Evolutionary conservation across 2,329 filamentous ascomycete genomes (phyloP).

Genomic region (Pseudocercospora fuligena): DNA sequence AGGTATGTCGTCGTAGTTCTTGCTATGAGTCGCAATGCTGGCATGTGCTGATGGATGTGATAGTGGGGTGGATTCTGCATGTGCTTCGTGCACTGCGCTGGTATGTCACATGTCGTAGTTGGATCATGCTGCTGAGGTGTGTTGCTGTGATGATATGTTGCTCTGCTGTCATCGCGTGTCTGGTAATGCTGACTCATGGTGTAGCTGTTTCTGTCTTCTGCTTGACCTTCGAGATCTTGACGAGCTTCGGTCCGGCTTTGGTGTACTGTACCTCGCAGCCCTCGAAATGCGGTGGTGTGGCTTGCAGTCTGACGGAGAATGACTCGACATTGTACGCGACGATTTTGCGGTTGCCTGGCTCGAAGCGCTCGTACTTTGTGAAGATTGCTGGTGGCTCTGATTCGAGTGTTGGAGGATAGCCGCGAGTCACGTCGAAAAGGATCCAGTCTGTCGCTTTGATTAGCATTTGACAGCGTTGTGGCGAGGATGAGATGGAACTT

Average conservation of each 20-base stretch:
- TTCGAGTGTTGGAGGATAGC: conserved; percentile 19
- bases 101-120: background rate
- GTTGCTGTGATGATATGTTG: background rate
- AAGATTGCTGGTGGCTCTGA: conserved; percentile 18
- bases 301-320: conserved; percentile 22
- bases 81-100: background rate
- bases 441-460: conserved; percentile 31
- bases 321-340: conserved; percentile 31
- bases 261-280: conserved; percentile 29
- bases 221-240: conserved; percentile 11
- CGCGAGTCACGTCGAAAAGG: conserved; percentile 33
- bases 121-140: background rate
- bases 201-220: background rate
- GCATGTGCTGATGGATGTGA: background rate
- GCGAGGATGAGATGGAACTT: conserved; percentile 32
- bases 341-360: conserved; percentile 31
- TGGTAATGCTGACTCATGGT: conserved; percentile 5
- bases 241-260: conserved; percentile 28
- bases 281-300: conserved; percentile 21
- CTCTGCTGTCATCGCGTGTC: background rate
- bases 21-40: background rate
- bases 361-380: conserved; percentile 21
- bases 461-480: background rate
- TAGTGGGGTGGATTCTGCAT: background rate
- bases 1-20: background rate